Base-by-base conservation (phyloP, 208 protist species). In the Leishmania turanica region DNA sequence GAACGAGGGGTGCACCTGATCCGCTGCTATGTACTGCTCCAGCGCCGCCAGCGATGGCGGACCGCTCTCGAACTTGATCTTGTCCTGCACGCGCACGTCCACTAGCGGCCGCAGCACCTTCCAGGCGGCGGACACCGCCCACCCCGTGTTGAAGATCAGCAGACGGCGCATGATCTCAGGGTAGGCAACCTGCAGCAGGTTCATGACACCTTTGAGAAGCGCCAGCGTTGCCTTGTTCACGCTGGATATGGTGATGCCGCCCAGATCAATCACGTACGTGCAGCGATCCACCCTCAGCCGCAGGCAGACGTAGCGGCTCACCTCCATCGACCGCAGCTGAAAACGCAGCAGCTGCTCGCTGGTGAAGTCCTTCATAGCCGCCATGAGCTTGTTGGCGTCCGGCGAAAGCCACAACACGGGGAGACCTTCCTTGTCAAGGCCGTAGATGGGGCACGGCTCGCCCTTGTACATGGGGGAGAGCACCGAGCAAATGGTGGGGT, bases 141-240 rank as follows among this genome's bases (percentile, higher is more conserved):
- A 96, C 42, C 94, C 92, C 3, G 88, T 91, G 83, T 96, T 96
- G 86, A 90, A 96, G 42, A 97, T 84, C 72, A 96, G 62, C 40
- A 97, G 81, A 21, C 87, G 90, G 15, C 88, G 82, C 83, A 96
- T 90, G 47, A 96, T 87, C 82, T 97, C 94, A 5, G 94, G 94
- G 89, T 95, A 97, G 77, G 90, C 91, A 47, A 93, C 79, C 86
- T 97, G 94, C 78, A 94, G 75, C 5, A 93, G 71, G 66, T 82
- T 83, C 69, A 73, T 87, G 37, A 96, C 74, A 40, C 91, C 81
- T 37, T 87, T 86, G 58, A 95, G 45, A 75, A 95, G 92, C 21
- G 83, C 73, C 40, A 97, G 69, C 5, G 88, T 88, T 5, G 74
- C 49, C 19, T 87, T 82, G 73, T 91, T 95, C 24, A 96, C 85